Conservation (phyloP, 2,329 filamentous ascomycete genomes). For the Tolypocladium sp. region DNA sequence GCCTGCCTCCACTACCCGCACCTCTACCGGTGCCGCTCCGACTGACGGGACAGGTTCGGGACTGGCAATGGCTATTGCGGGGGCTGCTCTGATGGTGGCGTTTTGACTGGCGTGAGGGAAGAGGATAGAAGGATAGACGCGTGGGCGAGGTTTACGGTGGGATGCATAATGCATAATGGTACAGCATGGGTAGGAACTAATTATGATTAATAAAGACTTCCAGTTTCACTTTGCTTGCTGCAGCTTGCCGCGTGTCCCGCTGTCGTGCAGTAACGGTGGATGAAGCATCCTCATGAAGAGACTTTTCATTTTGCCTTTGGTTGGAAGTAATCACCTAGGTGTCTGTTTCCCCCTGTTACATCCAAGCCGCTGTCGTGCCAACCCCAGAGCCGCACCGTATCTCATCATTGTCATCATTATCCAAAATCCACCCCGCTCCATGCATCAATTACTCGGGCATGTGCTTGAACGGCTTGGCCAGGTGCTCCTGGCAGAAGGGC, state of each 20-base stretch:
- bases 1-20: neutral
- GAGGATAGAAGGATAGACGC: neutral
- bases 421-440: neutral
- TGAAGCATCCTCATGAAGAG: neutral
- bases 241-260: neutral
- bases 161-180: neutral
- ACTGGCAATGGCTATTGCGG: slow-evolving; percentile 15
- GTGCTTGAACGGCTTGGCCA: slow-evolving; percentile 52
- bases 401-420: neutral
- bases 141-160: neutral
- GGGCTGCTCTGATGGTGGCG: slow-evolving; percentile 16
- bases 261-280: neutral
- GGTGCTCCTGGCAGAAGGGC: slow-evolving; percentile 58
- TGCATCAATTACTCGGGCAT: slow-evolving; percentile 46
- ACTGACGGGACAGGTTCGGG: slow-evolving; percentile 13
- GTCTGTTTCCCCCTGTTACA: neutral
- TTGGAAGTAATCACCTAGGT: neutral
- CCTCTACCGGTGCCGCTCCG: slow-evolving; percentile 13
- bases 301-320: neutral
- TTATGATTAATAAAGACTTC: neutral
- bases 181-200: neutral
- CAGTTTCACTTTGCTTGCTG: neutral
- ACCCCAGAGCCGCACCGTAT: neutral
- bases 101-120: slow-evolving; percentile 9
- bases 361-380: neutral